Base-by-base conservation (phyloP, 352 stramenopile species). In the Phytophthora ohioensis region DNA sequence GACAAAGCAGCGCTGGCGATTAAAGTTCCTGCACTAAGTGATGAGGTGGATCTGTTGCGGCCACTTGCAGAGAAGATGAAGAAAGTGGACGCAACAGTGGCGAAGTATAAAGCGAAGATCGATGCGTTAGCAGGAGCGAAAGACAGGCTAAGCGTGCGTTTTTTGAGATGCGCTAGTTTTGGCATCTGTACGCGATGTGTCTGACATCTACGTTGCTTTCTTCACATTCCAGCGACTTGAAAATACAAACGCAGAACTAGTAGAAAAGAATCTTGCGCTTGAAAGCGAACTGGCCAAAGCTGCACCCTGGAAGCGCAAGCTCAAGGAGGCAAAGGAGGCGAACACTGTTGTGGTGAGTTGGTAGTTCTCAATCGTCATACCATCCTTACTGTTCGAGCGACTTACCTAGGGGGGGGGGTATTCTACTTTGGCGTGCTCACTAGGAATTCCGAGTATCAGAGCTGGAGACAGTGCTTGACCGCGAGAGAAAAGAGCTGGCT, bases 101-200 rank as follows among this genome's bases (percentile, higher is more conserved):
- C 70, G 4, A 95, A 90, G 62, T 95, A 93, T 70, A 89, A 91
- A 60, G 68, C 61, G 1, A 92, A 92, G 42, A 78, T 95, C 27
- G 87, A 95, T 38, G 78, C 88, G 10, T 54, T 95, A 5, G 61
- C 72, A 11, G 73, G 67, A 9, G 70, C 79, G 2, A 90, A 90
- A 38, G 82, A 91, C 27, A 82, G 68, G 36, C 57, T 93, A 35
- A 79, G 72, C 68, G 87, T 91, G 61, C 11, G 60, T 15, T 35
- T 9, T 1, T 31, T 71, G 30, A 38, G 8, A 5, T 62, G 10
- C 15, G 36, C 10, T 15, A 27, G 27, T 31, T 10, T 2, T 59
- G 49, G 5, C 36, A 49, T 30, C 7, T 27, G 38, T 21, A n/a
- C 7, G 35, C 17, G 27, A 27, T 32, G 10, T 64, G 10, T n/a